These are phyloP conservation scores for Nissolia schottii DNA, from an alignment of 306 rosid species.

Conservation along the genomic window DNA sequence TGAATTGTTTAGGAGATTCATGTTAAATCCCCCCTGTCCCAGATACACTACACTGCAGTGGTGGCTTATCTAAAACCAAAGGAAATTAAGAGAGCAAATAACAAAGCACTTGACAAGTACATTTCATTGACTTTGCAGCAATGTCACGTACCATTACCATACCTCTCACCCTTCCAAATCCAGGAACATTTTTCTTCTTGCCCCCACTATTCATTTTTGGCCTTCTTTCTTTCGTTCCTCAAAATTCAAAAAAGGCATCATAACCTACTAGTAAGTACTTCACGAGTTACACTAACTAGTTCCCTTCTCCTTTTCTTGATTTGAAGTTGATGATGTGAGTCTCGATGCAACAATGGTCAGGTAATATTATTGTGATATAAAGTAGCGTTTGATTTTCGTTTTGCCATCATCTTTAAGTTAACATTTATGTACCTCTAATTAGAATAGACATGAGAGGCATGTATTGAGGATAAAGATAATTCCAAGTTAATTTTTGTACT, in stretches of 20 bases:
- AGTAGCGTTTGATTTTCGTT: too few species aligned
- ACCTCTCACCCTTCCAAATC: background rate
- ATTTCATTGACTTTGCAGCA: conserved; percentile 5
- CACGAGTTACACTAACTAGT: background rate
- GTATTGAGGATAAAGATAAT: too few species aligned
- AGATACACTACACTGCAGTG: too few species aligned
- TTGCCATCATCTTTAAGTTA: too few species aligned
- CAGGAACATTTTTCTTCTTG: background rate
- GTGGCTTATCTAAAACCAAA: background rate
- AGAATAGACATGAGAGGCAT: too few species aligned
- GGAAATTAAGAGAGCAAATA: background rate
- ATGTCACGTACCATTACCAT: background rate
- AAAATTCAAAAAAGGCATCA: background rate
- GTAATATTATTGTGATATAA: too few species aligned
- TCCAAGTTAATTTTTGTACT: too few species aligned
- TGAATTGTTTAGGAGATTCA: background rate
- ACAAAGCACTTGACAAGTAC: background rate
- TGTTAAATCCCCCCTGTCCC: background rate
- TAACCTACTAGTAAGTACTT: background rate
- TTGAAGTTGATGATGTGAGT: background rate
- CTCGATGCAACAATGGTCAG: too few species aligned
- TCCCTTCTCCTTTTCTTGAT: background rate
- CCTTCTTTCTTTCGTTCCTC: background rate
- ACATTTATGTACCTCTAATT: too few species aligned
- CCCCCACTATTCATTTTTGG: background rate